Conservation (phyloP, 257 asterid genomes). For the Pogostemon cablin region DNA sequence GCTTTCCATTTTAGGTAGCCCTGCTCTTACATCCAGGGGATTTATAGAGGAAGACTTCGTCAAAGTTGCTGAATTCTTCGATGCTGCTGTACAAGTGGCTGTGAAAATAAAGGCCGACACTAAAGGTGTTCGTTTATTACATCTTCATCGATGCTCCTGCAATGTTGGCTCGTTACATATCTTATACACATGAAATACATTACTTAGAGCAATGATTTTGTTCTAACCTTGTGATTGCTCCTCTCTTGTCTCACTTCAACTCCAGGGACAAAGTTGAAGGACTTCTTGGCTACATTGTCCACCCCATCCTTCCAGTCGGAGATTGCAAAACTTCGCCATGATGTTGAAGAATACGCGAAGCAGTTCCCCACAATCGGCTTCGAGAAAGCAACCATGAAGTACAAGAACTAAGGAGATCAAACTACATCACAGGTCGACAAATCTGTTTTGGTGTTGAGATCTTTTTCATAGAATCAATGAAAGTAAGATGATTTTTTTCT, state of each 20-base stretch:
- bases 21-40: slow-evolving; percentile 93
- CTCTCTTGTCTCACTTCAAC: neutral
- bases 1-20: slow-evolving; percentile 59
- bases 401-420: slow-evolving; percentile 55
- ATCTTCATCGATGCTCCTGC: neutral
- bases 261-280: slow-evolving; percentile 84
- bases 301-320: slow-evolving; percentile 57
- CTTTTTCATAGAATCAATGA: neutral
- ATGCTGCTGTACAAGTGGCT: slow-evolving; percentile 67
- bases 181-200: neutral
- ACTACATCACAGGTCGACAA: slow-evolving; percentile 28
- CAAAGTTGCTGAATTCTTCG: slow-evolving; percentile 54
- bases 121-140: slow-evolving; percentile 45
- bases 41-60: slow-evolving; percentile 79
- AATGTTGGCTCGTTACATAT: too few relatives aligned
- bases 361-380: slow-evolving; percentile 89
- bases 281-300: slow-evolving; percentile 63
- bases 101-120: slow-evolving; percentile 55
- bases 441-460: neutral
- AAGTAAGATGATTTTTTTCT: neutral
- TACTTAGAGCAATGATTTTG: neutral
- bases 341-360: slow-evolving; percentile 75
- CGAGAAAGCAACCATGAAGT: slow-evolving; percentile 89
- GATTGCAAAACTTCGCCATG: slow-evolving; percentile 61
- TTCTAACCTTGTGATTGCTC: neutral